phyloP scores from a whole-genome alignment of 306 rosid genomes.

The Datisca glomerata region DNA sequence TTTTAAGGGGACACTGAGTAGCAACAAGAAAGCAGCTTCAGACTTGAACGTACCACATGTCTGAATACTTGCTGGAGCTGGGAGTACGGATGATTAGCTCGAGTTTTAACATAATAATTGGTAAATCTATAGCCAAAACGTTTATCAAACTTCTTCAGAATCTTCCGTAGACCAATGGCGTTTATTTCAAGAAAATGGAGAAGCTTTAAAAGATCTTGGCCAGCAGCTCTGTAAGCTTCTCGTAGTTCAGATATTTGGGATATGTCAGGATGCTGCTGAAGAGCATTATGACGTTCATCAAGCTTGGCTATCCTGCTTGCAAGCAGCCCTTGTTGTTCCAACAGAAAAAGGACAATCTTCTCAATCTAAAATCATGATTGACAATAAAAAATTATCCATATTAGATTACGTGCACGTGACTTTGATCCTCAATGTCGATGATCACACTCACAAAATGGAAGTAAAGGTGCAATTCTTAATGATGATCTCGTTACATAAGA shows the following conservation, averaged over 20 bases:
- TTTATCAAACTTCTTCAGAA: slow-evolving; percentile 86
- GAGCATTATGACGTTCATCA: slow-evolving; percentile 40
- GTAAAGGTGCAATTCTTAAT: too few relatives aligned
- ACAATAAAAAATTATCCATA: too few relatives aligned
- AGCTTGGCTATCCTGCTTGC: slow-evolving; percentile 69
- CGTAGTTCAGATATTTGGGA: slow-evolving; percentile 46
- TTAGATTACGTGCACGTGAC: too few relatives aligned
- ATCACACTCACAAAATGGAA: too few relatives aligned
- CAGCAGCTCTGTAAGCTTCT: slow-evolving; percentile 62
- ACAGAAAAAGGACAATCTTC: slow-evolving; percentile 68
- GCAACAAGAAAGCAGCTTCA: slow-evolving; percentile 1
- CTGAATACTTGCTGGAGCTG: slow-evolving; percentile 93
- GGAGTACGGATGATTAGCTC: slow-evolving; percentile 90
- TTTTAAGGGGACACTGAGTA: too few relatives aligned
- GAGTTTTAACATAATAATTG: slow-evolving; percentile 75
- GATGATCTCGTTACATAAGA: too few relatives aligned
- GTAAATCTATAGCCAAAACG: slow-evolving; percentile 85
- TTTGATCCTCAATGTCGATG: too few relatives aligned
- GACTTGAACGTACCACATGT: slow-evolving; percentile 66
- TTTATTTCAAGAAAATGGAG: slow-evolving; percentile 70
- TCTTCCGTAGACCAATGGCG: slow-evolving; percentile 86
- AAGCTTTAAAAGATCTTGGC: slow-evolving; percentile 67
- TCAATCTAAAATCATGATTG: slow-evolving; percentile 62
- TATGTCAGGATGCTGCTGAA: slow-evolving; percentile 58
- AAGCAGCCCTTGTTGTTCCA: slow-evolving; percentile 90